phyloP scores from a whole-genome alignment of 179 eudicot species.

The Corrigiola litoralis region DNA sequence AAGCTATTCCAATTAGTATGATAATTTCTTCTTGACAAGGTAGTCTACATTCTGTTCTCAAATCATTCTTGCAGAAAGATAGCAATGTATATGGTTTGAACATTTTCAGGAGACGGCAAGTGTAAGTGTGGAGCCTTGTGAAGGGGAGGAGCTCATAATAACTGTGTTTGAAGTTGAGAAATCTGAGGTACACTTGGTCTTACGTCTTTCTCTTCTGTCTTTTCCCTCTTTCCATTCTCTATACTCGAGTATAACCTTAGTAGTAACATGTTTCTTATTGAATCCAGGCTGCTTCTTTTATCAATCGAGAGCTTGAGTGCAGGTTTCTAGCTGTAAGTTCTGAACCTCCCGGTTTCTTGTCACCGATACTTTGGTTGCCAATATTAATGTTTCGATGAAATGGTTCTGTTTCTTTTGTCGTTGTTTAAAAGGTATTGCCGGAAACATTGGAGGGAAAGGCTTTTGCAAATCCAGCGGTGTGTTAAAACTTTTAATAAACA shows the following conservation, averaged over 20 bases:
- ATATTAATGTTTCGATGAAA: neutral
- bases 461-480: slow-evolving; percentile 60
- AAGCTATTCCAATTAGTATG: no score
- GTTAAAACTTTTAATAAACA: slow-evolving; percentile 14
- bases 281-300: slow-evolving; percentile 69
- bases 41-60: neutral
- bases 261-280: slow-evolving; percentile 6
- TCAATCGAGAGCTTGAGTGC: slow-evolving; percentile 87
- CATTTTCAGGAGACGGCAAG: slow-evolving; percentile 80
- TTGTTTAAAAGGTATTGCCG: slow-evolving; percentile 76
- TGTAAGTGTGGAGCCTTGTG: slow-evolving; percentile 85
- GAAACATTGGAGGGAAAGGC: slow-evolving; percentile 69
- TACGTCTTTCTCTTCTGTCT: no score
- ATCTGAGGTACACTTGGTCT: slow-evolving; percentile 87
- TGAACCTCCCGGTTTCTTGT: neutral
- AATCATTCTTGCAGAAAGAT: neutral
- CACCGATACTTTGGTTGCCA: neutral
- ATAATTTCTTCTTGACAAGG: neutral
- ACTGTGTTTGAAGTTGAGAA: slow-evolving; percentile 71
- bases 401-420: neutral
- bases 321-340: slow-evolving; percentile 87
- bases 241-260: neutral
- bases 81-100: slow-evolving; percentile 20
- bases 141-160: slow-evolving; percentile 66
- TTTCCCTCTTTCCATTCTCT: no score